Evolutionary conservation across 2,329 filamentous ascomycete species (phyloP).

Genomic region (Coleophoma cylindrospora): DNA sequence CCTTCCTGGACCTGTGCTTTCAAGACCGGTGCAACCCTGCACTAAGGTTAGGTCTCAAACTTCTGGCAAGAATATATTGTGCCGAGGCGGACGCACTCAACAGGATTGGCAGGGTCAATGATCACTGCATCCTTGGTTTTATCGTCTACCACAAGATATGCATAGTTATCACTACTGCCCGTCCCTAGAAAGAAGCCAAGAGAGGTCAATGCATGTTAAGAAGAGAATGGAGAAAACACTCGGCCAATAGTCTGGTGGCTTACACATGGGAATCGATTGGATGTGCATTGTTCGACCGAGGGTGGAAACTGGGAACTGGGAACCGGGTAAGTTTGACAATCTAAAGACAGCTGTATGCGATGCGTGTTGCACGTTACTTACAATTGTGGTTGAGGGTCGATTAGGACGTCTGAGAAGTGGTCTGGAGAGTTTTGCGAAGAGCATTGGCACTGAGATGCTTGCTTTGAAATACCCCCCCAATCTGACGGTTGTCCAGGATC

Average conservation of each 20-base stretch:
- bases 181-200: conserved; percentile 48
- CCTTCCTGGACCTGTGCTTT: conserved; percentile 67
- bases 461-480: background rate
- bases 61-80: background rate
- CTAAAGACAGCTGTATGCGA: too few relatives aligned
- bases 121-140: conserved; percentile 74
- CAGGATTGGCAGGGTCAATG: conserved; percentile 74
- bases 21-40: conserved; percentile 57
- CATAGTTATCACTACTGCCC: conserved; percentile 77
- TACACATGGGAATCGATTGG: conserved; percentile 86
- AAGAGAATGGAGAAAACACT: background rate
- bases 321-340: background rate
- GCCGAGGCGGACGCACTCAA: conserved; percentile 52
- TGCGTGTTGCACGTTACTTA: background rate
- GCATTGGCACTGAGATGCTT: background rate
- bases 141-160: conserved; percentile 75
- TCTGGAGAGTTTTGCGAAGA: background rate
- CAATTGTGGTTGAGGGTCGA: background rate
- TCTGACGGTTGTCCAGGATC: background rate
- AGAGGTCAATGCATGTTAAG: conserved; percentile 6
- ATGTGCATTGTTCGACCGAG: conserved; percentile 64
- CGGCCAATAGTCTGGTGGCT: conserved; percentile 29
- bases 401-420: background rate
- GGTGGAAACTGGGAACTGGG: conserved; percentile 9
- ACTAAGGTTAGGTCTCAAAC: conserved; percentile 3